phyloP scores from a whole-genome alignment of 352 stramenopile genomes.

The Globisporangium abappressorium region DNA sequence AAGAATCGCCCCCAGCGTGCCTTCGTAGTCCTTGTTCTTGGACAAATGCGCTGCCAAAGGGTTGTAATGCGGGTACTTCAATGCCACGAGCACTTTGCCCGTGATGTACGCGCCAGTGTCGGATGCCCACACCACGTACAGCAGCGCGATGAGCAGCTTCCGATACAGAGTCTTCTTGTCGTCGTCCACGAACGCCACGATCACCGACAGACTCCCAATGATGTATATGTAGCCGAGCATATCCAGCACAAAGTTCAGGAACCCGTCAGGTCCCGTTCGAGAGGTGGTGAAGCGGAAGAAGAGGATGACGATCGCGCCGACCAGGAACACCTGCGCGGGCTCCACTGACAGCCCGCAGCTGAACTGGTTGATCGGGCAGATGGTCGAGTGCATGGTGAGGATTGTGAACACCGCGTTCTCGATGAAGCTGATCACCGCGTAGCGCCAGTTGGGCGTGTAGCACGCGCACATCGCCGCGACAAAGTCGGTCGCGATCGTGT shows the following conservation, averaged over 20 bases:
- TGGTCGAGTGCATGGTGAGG: slow-evolving; percentile 61
- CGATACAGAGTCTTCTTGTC: slow-evolving; percentile 42
- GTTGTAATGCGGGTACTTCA: slow-evolving; percentile 84
- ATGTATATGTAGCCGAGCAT: slow-evolving; percentile 80
- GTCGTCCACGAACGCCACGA: slow-evolving; percentile 67
- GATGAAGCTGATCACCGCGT: slow-evolving; percentile 58
- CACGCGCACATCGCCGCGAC: slow-evolving; percentile 49
- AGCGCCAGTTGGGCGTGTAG: slow-evolving; percentile 64
- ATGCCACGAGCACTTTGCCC: slow-evolving; percentile 85
- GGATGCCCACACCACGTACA: slow-evolving; percentile 73
- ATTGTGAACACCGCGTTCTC: slow-evolving; percentile 70
- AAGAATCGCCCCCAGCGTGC: slow-evolving; percentile 85
- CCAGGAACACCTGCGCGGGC: slow-evolving; percentile 46
- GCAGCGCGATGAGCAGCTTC: slow-evolving; percentile 62
- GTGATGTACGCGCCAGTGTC: slow-evolving; percentile 95
- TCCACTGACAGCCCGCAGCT: slow-evolving; percentile 48
- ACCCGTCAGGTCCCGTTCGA: slow-evolving; percentile 17
- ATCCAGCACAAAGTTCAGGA: slow-evolving; percentile 54
- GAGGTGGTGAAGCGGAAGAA: slow-evolving; percentile 44
- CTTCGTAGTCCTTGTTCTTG: slow-evolving; percentile 96
- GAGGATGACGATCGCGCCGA: slow-evolving; percentile 52
- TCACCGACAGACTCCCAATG: slow-evolving; percentile 52
- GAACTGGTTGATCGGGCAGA: slow-evolving; percentile 72
- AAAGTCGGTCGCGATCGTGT: slow-evolving; percentile 57
- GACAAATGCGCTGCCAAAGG: slow-evolving; percentile 85